A percentile compares a stretch with the other conserved stretches of the same genome.
Conservation (phyloP, 257 asterid genomes). For the Nemophila menziesii region DNA sequence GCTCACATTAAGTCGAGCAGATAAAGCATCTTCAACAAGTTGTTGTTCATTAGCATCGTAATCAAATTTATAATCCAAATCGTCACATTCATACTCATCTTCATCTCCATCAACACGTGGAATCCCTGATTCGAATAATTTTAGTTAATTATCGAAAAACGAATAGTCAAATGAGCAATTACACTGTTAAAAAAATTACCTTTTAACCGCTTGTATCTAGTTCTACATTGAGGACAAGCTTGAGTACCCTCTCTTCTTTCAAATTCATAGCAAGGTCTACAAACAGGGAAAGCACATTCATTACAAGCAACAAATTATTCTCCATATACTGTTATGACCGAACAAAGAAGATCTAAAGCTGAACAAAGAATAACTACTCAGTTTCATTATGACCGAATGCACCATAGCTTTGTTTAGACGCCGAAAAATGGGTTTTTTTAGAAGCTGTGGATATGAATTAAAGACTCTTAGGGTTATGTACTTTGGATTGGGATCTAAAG, state of each 20-base stretch:
- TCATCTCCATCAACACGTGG: slow-evolving; percentile 95
- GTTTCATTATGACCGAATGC: no score
- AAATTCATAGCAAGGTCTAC: slow-evolving; percentile 79
- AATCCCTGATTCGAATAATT: slow-evolving; percentile 38
- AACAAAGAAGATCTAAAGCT: no score
- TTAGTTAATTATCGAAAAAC: not conserved
- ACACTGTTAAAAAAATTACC: slow-evolving; percentile 25
- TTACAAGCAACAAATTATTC: slow-evolving; percentile 70
- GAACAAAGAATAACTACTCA: no score
- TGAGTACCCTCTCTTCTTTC: slow-evolving; percentile 95
- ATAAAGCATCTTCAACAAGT: slow-evolving; percentile 32
- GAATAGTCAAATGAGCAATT: not conserved
- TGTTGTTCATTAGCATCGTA: slow-evolving; percentile 29
- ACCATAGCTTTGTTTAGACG: no score
- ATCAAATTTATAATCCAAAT: slow-evolving; percentile 74
- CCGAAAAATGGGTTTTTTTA: no score
- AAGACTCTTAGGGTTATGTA: no score
- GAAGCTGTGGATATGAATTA: no score
- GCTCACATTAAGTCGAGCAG: slow-evolving; percentile 42
- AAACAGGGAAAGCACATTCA: slow-evolving; percentile 76
- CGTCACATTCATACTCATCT: slow-evolving; percentile 90
- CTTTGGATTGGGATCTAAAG: no score
- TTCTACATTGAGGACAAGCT: slow-evolving; percentile 96
- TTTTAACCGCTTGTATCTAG: slow-evolving; percentile 86
- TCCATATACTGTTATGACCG: slow-evolving; percentile 34